These are phyloP conservation scores for Lyophyllum shimeji DNA, from an alignment of 768 basidiomycete genomes.

Conservation along the genomic window DNA sequence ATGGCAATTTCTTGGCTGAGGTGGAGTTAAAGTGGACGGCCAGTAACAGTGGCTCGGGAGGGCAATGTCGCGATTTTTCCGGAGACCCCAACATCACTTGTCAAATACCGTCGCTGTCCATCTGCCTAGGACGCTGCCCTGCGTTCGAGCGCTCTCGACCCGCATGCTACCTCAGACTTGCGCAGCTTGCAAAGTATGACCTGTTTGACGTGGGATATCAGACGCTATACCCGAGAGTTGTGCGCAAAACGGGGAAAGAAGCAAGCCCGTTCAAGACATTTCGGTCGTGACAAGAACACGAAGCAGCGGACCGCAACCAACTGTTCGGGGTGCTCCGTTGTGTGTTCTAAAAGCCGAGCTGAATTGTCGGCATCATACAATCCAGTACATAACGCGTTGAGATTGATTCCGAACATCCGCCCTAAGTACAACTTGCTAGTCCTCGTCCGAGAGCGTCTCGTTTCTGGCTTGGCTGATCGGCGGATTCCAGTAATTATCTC, in stretches of 20 bases:
- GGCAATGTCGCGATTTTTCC: no score
- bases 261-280: no score
- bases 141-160: no score
- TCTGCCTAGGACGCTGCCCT: neutral
- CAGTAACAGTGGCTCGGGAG: no score
- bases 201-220: neutral
- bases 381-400: neutral
- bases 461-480: neutral
- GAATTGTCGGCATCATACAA: neutral
- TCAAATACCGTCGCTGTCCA: neutral
- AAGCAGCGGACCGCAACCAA: neutral
- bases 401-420: neutral
- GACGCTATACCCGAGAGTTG: neutral
- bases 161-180: no score
- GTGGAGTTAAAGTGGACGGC: no score
- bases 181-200: no score
- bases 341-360: no score
- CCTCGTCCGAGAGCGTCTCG: neutral
- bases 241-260: neutral
- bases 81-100: neutral
- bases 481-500: slow-evolving; percentile 17
- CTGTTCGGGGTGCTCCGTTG: no score
- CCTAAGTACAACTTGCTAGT: neutral
- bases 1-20: no score
- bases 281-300: no score